Base-by-base conservation (phyloP, 495 filamentous ascomycete species). In the Extremus antarcticus region DNA sequence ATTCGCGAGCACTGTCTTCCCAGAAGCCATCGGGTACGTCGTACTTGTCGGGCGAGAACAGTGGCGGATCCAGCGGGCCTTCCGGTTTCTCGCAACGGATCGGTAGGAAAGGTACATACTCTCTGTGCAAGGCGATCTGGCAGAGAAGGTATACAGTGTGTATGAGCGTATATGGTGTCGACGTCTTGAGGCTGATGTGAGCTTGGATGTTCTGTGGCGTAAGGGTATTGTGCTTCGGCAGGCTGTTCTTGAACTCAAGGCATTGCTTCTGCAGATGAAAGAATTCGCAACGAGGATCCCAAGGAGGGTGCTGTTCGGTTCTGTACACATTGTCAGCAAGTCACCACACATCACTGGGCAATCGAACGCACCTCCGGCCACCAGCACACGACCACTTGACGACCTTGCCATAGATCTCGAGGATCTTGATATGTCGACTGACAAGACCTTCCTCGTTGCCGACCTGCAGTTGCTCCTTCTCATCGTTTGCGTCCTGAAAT, bases 81-180 rank as follows among this genome's bases (percentile, higher is more conserved):
- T 77, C 64, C 0, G 87, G 86, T 57, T 77, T 79, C 21, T 70
- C 65, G 68, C 83, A 87, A 2, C 79, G 80, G 19, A 90, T 67
- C 8, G 89, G 85, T 16, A 95, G 76, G 65, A 91, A 92, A 0
- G 88, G 87, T 24, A 94, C 76, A 63, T 87, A 90, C 62, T 89
- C 82, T 55, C 87, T 78, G 66, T 92, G 85, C 21, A 94, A 74
- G 63, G 88, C 82, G 51, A 95, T 87, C 35, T 79, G 74, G 55
- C 84, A 90, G 7, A 94, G 71, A 29, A 83, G 82, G 59, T 85
- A 84, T 3, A 88, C 80, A 57, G 86, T 82, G 62, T 95, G 88
- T 68, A 92, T 75, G 20, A 88, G 74, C 3, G 84, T 83, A 60
- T 87, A 95, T 1, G 81, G 74, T 32, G 85, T 84, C 16, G 86